These are phyloP conservation scores for Sutorius eximius DNA, from an alignment of 1,284 basidiomycete species.

Conservation along the genomic window DNA sequence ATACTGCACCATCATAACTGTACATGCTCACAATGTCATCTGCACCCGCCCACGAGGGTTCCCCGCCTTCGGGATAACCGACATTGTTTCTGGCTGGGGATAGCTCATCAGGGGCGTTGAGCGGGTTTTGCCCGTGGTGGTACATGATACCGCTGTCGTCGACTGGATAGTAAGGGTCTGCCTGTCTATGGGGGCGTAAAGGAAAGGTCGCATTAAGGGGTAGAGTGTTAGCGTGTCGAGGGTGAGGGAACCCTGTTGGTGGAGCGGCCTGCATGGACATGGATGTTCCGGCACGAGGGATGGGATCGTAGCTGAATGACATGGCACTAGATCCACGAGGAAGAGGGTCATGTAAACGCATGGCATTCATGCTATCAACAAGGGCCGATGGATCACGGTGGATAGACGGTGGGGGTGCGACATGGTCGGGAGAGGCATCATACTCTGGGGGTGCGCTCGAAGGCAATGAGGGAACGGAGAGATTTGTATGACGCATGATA, in stretches of 20 bases:
- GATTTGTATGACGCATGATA: constrained; percentile 31
- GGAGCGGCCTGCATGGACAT: constrained; percentile 31
- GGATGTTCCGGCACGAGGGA: constrained; percentile 35
- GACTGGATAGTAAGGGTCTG: constrained; percentile 19
- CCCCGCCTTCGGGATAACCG: constrained; percentile 18
- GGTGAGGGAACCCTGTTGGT: constrained; percentile 19
- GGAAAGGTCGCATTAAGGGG: constrained; percentile 21
- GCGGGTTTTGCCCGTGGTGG: constrained; percentile 12
- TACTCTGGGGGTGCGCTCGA: constrained; percentile 27
- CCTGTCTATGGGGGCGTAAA: constrained; percentile 15
- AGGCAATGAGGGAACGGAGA: constrained; percentile 29
- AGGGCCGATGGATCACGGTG: constrained; percentile 23
- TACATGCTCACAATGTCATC: constrained; percentile 35
- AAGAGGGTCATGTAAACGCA: constrained; percentile 27
- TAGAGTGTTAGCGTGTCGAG: constrained; percentile 31
- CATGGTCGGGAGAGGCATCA: constrained; percentile 18
- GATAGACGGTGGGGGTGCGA: constrained; percentile 16
- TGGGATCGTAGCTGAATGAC: constrained; percentile 27
- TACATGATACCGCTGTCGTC: constrained; percentile 25
- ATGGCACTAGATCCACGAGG: constrained; percentile 24
- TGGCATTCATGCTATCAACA: constrained; percentile 30
- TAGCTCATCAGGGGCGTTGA: constrained; percentile 13
- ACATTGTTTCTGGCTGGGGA: constrained; percentile 17
- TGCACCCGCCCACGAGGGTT: constrained; percentile 11
- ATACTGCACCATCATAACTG: constrained; percentile 37